Percentiles rank a stretch among this genome's conserved stretches.
phyloP scores from a whole-genome alignment of 2,329 filamentous ascomycete genomes.

The Tothia fuscella region DNA sequence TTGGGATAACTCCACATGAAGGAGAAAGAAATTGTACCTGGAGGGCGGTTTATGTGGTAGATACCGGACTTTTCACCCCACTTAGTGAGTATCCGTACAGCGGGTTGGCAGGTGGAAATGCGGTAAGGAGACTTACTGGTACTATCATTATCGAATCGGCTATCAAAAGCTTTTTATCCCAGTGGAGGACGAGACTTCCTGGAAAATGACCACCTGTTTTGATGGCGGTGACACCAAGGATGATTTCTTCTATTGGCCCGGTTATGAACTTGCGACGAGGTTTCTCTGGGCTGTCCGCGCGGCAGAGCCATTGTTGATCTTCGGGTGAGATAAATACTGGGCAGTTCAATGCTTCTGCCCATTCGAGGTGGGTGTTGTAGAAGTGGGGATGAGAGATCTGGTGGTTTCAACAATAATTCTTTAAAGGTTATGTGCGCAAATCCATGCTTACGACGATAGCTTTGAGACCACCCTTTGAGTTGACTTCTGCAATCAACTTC shows the following conservation, averaged over 20 bases:
- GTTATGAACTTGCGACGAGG: slow-evolving; percentile 36
- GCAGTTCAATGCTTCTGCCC: slow-evolving; percentile 57
- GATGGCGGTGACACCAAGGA: slow-evolving; percentile 45
- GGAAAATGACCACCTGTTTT: slow-evolving; percentile 73
- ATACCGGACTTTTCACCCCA: slow-evolving; percentile 20
- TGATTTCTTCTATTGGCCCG: slow-evolving; percentile 19
- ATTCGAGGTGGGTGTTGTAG: slow-evolving; percentile 64
- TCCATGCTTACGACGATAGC: slow-evolving; percentile 44
- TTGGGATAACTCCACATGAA: slow-evolving; percentile 67
- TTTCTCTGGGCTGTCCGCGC: slow-evolving; percentile 25
- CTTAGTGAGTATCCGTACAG: not conserved
- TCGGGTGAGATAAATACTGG: slow-evolving; percentile 56
- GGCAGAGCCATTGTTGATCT: slow-evolving; percentile 53
- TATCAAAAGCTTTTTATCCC: slow-evolving; percentile 51
- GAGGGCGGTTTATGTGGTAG: slow-evolving; percentile 15
- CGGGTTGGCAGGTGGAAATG: not conserved
- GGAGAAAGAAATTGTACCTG: slow-evolving; percentile 41
- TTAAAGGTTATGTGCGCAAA: not conserved
- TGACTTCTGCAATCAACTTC: slow-evolving; percentile 46
- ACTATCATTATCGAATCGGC: slow-evolving; percentile 68
- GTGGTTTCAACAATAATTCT: not conserved
- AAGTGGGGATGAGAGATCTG: slow-evolving; percentile 72
- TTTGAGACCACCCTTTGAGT: slow-evolving; percentile 49
- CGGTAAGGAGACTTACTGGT: slow-evolving; percentile 31
- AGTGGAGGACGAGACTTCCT: slow-evolving; percentile 57